Evolutionary conservation across 441 rosid genomes (phyloP).

Genomic region (Dalechampia spathulata): DNA sequence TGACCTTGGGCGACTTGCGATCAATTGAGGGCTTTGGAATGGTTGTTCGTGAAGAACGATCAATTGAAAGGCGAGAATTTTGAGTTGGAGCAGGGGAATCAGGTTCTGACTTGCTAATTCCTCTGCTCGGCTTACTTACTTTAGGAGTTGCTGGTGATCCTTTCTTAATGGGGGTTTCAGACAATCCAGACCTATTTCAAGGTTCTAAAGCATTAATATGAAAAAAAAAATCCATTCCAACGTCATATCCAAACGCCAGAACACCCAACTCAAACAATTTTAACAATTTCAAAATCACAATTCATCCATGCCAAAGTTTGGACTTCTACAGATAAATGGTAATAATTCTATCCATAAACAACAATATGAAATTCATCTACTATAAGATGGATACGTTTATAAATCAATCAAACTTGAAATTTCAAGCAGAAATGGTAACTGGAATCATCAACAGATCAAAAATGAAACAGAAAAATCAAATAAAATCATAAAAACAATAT

Average conservation of each 20-base stretch:
- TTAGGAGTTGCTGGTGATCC: constrained; percentile 55
- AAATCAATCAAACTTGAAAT: background rate
- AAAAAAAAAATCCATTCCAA: constrained; percentile 8
- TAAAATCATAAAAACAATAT: constrained; percentile 1
- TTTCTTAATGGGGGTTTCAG: constrained; percentile 72
- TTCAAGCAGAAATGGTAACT: constrained; percentile 10
- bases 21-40: constrained; percentile 57
- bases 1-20: constrained; percentile 48
- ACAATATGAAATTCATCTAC: constrained; percentile 8
- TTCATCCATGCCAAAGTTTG: constrained; percentile 18
- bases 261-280: background rate
- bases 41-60: constrained; percentile 58
- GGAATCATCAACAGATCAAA: constrained; percentile 10
- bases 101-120: constrained; percentile 51
- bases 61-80: constrained; percentile 54
- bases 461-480: constrained; percentile 1
- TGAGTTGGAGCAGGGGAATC: constrained; percentile 54
- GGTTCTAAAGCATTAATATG: constrained; percentile 14
- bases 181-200: constrained; percentile 54
- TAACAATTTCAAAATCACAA: constrained; percentile 13
- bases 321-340: constrained; percentile 1
- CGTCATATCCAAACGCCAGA: constrained; percentile 7
- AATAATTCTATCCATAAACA: too few relatives aligned
- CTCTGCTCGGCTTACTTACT: constrained; percentile 41
- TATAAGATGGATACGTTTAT: background rate